Conservation (phyloP, 1,139 yeast genomes). For the Pneumocystis carinii region DNA sequence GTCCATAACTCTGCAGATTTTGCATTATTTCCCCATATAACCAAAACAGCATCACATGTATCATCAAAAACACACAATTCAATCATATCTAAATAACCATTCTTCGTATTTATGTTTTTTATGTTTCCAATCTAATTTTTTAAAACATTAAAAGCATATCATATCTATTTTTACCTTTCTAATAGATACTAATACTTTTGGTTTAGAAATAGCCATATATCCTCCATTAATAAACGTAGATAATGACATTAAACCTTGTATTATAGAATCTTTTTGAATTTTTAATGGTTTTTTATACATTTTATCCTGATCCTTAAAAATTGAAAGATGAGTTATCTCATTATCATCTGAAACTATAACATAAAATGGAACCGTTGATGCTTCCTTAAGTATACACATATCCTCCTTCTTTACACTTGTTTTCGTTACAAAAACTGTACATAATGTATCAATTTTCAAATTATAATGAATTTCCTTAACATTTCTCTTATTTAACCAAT, state of each 20-base stretch:
- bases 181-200: not conserved
- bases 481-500: not conserved
- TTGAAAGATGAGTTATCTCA: conserved; percentile 1
- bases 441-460: not conserved
- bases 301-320: not conserved
- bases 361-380: not conserved
- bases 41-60: not conserved
- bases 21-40: not conserved
- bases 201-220: not conserved
- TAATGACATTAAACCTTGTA: not conserved
- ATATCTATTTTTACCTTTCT: not conserved
- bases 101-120: not conserved
- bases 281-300: not conserved
- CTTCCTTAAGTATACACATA: not conserved
- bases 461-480: not conserved
- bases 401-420: not conserved
- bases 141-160: not conserved
- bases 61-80: not conserved
- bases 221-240: not conserved
- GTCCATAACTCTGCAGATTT: not conserved
- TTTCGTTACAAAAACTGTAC: not conserved
- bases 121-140: not conserved
- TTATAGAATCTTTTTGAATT: not conserved
- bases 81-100: not conserved
- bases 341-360: not conserved